Percentiles rank a stretch among this genome's conserved stretches.
Conservation (phyloP, 179 eudicot species). For the Drosera spatulata region DNA sequence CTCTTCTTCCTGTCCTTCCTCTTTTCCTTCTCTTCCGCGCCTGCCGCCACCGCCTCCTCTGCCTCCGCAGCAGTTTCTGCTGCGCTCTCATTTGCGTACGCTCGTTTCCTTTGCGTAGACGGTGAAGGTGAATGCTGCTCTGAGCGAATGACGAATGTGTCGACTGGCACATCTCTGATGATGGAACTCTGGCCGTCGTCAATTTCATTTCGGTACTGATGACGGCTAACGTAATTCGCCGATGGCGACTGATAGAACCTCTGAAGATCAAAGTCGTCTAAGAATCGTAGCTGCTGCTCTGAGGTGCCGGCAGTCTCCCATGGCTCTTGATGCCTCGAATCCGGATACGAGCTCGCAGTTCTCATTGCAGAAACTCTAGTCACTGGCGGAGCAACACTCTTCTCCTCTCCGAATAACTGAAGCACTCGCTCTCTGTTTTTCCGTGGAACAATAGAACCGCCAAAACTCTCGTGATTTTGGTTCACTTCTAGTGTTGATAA, state of each 20-base stretch:
- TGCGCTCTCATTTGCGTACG: too few relatives aligned
- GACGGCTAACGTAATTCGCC: conserved; percentile 2
- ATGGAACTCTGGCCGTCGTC: conserved; percentile 11
- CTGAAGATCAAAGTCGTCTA: conserved; percentile 49
- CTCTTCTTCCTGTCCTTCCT: conserved; percentile 25
- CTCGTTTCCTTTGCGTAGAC: not conserved
- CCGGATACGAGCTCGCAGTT: conserved; percentile 53
- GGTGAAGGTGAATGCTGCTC: conserved; percentile 6
- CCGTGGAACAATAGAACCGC: not conserved
- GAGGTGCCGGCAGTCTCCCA: conserved; percentile 24
- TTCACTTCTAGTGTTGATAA: not conserved
- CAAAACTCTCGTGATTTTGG: conserved; percentile 8
- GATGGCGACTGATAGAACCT: conserved; percentile 16
- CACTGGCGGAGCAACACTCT: conserved; percentile 6
- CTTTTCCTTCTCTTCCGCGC: conserved; percentile 10
- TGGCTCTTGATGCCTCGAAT: conserved; percentile 22
- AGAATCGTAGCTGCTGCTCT: conserved; percentile 22
- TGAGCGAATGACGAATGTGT: conserved; percentile 22
- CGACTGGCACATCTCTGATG: conserved; percentile 45
- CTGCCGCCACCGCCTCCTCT: not conserved
- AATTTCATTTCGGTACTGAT: not conserved
- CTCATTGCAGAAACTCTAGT: conserved; percentile 30
- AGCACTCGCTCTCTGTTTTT: too few relatives aligned
- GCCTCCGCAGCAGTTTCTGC: too few relatives aligned
- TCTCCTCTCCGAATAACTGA: not conserved